Evolutionary conservation across 2,329 filamentous ascomycete species (phyloP).

Genomic region (Fusarium chuoi): DNA sequence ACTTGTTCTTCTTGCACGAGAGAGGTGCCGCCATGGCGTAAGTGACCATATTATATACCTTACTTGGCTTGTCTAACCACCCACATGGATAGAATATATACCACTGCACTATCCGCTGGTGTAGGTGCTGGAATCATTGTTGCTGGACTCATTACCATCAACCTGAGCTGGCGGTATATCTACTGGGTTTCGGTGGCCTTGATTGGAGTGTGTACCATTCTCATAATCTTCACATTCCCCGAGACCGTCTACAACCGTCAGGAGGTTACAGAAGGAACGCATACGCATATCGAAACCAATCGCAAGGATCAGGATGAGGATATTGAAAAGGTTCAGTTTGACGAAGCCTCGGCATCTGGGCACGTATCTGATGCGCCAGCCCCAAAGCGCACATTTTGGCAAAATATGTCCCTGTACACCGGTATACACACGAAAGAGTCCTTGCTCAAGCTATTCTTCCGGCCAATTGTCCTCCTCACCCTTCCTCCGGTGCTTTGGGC

Average conservation of each 20-base stretch:
- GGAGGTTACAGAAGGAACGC: neutral
- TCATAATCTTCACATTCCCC: conserved; percentile 64
- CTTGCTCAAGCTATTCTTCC: conserved; percentile 58
- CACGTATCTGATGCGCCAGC: neutral
- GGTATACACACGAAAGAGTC: conserved; percentile 57
- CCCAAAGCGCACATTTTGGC: neutral
- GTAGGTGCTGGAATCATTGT: conserved; percentile 57
- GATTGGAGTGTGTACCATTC: conserved; percentile 58
- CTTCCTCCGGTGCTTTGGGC: conserved; percentile 67
- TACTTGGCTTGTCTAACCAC: too few relatives aligned
- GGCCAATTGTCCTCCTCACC: conserved; percentile 60
- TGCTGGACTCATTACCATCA: conserved; percentile 60
- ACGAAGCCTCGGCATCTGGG: neutral
- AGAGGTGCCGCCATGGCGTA: conserved; percentile 59
- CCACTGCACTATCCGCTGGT: conserved; percentile 54
- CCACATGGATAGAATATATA: conserved; percentile 46
- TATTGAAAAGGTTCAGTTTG: neutral
- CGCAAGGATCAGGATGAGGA: neutral
- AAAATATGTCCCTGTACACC: conserved; percentile 54
- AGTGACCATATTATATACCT: neutral
- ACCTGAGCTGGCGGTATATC: conserved; percentile 61
- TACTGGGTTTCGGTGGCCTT: conserved; percentile 63
- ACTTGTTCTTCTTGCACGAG: conserved; percentile 45
- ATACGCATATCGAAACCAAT: neutral
- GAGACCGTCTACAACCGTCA: conserved; percentile 50